Evolutionary conservation across 2,329 filamentous ascomycete species (phyloP), one percentile per base, ranked within the genome.

Genomic region (Apiospora pterosperma): DNA sequence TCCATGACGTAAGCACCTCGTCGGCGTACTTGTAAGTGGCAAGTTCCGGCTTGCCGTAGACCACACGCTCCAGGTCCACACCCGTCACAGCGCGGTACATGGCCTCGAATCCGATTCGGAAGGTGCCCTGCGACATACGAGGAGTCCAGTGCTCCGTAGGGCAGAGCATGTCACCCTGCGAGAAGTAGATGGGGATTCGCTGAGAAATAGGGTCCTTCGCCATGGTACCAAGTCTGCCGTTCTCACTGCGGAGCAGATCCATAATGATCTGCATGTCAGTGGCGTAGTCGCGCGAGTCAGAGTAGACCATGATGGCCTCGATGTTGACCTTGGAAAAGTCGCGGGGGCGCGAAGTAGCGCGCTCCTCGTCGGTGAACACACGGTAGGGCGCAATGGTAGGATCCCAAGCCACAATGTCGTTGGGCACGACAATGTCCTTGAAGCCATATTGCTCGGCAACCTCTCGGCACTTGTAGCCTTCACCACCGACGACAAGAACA

Each of bases 21-120:
- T 92, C 90, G 68, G 90, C 90, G 78, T 91, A 92, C 80, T 90
- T 91, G 84, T 92, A 92, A n/a, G 90, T 92, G 5, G 90, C 90
- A 66, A 87, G 72, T 76, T 92, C 89, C 31, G 90, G 90, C 83
- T 92, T 92, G 73, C 90, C 90, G 80, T 92, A 92, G 64, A 92
- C 88, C 38, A 91, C 88, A 82, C 89, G 90, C 84, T 92, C 89
- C 59, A 92, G 86, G 67, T 92, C 89, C 19, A 84, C 84, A 65
- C 89, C 89, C 0, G 89, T 91, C 65, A 91, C 78, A 21, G 88
- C 83, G 78, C 88, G 88, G 83, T 91, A 93, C 80, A 91, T 90
- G 68, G 89, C 88, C 77, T 92, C 89, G 63, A 92, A 84, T 39
- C 87, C 86, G 70, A 92, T 90, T 71, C 89, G 88, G 87, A 92